Evolutionary conservation across 2,329 filamentous ascomycete species (phyloP).

Genomic region (Phyllosticta citrichinensis): DNA sequence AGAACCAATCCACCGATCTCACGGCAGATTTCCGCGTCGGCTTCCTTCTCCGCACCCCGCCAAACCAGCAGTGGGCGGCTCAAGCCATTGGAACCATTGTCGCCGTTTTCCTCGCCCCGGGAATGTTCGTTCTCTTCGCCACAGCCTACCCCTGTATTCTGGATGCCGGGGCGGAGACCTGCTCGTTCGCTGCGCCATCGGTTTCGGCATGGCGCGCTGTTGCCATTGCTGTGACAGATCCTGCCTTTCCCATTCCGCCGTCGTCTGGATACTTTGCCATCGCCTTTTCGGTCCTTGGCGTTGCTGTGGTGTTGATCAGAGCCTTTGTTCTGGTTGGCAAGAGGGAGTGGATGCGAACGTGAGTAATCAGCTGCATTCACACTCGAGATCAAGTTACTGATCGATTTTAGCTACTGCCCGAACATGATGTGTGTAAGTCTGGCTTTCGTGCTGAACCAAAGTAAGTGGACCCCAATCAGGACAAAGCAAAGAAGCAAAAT

Average conservation of each 20-base stretch:
- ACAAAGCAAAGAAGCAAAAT: too few species aligned
- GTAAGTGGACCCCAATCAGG: not conserved
- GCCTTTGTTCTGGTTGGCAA: constrained; percentile 46
- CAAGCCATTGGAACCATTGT: constrained; percentile 54
- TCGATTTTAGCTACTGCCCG: constrained; percentile 38
- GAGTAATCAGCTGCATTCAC: not conserved
- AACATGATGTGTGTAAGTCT: constrained; percentile 54
- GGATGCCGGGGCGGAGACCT: constrained; percentile 36
- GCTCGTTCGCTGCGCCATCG: constrained; percentile 52
- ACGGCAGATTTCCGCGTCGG: constrained; percentile 53
- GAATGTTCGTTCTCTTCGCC: constrained; percentile 58
- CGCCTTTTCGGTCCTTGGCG: constrained; percentile 43
- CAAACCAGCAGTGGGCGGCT: constrained; percentile 56
- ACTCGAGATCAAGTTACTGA: not conserved
- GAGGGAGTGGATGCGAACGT: constrained; percentile 42
- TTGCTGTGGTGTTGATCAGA: constrained; percentile 42
- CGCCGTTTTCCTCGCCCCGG: constrained; percentile 56
- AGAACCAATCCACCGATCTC: constrained; percentile 25
- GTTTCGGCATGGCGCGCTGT: constrained; percentile 58
- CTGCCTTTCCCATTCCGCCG: constrained; percentile 44
- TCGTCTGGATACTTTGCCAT: constrained; percentile 49
- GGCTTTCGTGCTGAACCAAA: constrained; percentile 48
- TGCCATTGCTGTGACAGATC: constrained; percentile 51
- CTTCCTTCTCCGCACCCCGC: constrained; percentile 56
- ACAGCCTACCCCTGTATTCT: constrained; percentile 60